Percentiles rank a stretch among this genome's conserved stretches.
These are phyloP conservation scores for Symbiodinium pilosum DNA, from an alignment of 73 alveolate genomes.

Conservation along the genomic window DNA sequence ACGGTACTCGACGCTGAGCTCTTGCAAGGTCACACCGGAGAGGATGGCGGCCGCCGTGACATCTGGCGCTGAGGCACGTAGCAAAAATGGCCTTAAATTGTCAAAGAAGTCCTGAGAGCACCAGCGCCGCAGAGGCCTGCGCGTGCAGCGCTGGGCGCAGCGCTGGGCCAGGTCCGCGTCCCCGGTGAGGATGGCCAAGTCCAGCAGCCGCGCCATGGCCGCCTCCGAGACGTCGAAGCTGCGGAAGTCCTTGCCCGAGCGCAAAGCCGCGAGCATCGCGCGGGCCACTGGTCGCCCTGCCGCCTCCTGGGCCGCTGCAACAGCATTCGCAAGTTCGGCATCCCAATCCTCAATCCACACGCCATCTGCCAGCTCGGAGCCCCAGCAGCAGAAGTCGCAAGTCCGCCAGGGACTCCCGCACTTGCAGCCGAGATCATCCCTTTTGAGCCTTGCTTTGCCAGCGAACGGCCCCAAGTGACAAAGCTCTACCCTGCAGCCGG, in stretches of 20 bases:
- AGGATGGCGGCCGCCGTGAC: neutral
- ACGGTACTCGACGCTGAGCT: neutral
- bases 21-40: neutral
- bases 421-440: neutral
- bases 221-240: neutral
- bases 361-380: neutral
- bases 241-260: neutral
- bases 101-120: neutral
- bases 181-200: slow-evolving; percentile 44
- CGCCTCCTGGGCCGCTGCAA: neutral
- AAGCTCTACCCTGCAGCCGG: neutral
- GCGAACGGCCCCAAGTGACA: neutral
- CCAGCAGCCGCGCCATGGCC: neutral
- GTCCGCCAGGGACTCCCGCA: neutral
- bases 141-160: neutral
- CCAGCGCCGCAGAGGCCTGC: slow-evolving; percentile 71
- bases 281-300: neutral
- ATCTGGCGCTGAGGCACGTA: neutral
- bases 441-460: too few species aligned
- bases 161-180: neutral
- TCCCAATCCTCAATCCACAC: slow-evolving; percentile 19
- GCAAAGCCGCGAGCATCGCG: neutral
- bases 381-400: neutral
- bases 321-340: neutral
- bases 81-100: too few species aligned